Base-by-base conservation (phyloP, 495 filamentous ascomycete species). In the Rhypophila decipiens region DNA sequence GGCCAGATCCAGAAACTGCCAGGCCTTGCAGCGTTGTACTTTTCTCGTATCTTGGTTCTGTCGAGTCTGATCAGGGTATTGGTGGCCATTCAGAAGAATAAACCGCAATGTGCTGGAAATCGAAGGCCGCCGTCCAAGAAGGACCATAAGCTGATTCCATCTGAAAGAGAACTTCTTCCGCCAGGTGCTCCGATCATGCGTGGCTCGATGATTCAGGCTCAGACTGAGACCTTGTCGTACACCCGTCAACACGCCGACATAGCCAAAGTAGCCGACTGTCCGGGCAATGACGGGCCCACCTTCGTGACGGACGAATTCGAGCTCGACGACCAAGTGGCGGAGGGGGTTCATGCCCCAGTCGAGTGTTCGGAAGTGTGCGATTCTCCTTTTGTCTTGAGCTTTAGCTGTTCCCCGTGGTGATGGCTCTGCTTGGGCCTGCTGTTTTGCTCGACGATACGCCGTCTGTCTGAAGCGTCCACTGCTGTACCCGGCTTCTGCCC, bases 341-440 rank as follows among this genome's bases (percentile, higher is more conserved):
- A 85, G 59, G 11, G 59, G 54, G 49, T 82, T 73, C 82, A 86
- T 85, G 0, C 67, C 76, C 82, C 82, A 86, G 53, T 86, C 83
- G 39, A 86, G 59, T 2, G 80, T 83, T 8, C 83, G 65, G 52
- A 85, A 86, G 60, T 85, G 83, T 50, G 84, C 50, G 70, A 84
- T 76, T n/a, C n/a, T n/a, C n/a, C n/a, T n/a, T n/a, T n/a, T n/a
- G n/a, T n/a, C n/a, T n/a, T n/a, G n/a, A n/a, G n/a, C n/a, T n/a
- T n/a, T n/a, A n/a, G n/a, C n/a, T n/a, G n/a, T n/a, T n/a, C n/a
- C n/a, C n/a, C n/a, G n/a, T n/a, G n/a, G n/a, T n/a, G n/a, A n/a
- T n/a, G n/a, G n/a, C n/a, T n/a, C n/a, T n/a, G n/a, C n/a, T n/a
- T n/a, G n/a, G n/a, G n/a, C n/a, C n/a, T n/a, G n/a, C n/a, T n/a